Percentiles rank a stretch among this genome's conserved stretches.
phyloP scores from a whole-genome alignment of 1,284 basidiomycete genomes.

The Mrakiaceae sp. region DNA sequence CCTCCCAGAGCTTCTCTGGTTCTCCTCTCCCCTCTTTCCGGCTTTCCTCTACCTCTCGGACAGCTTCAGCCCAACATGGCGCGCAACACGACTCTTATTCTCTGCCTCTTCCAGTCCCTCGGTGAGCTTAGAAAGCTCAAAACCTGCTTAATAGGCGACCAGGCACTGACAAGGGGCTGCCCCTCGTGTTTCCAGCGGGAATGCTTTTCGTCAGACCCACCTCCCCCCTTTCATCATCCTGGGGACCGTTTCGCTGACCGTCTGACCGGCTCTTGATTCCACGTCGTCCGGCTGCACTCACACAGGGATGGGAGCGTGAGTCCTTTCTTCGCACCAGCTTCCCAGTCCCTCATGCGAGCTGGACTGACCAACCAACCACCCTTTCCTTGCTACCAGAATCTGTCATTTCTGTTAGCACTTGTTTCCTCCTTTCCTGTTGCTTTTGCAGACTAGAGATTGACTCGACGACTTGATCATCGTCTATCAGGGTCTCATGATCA shows the following conservation, averaged over 20 bases:
- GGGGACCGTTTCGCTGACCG: background rate
- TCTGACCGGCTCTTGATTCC: background rate
- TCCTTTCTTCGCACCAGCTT: background rate
- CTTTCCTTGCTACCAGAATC: background rate
- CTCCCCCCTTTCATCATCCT: conserved; percentile 8
- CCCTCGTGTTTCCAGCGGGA: background rate
- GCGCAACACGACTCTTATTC: conserved; percentile 12
- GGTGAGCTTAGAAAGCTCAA: background rate
- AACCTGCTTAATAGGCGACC: background rate
- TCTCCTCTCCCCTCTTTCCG: too few relatives aligned
- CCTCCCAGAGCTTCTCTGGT: too few relatives aligned
- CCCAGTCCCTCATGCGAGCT: too few relatives aligned
- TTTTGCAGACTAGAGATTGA: too few relatives aligned
- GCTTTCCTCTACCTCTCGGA: too few relatives aligned
- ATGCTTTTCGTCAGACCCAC: background rate
- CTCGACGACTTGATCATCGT: too few relatives aligned
- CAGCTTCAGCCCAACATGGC: background rate
- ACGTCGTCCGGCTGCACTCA: background rate
- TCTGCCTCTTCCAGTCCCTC: conserved; percentile 17
- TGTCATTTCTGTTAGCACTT: conserved; percentile 11
- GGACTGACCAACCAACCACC: too few relatives aligned
- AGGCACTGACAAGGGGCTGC: background rate
- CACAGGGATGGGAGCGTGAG: conserved; percentile 12
- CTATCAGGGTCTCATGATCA: conserved; percentile 12
- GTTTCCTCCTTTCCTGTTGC: background rate